A percentile compares a stretch with the other conserved stretches of the same genome.
phyloP scores from a whole-genome alignment of 2,329 filamentous ascomycete species.

The Xylariomycetidae sp. region DNA sequence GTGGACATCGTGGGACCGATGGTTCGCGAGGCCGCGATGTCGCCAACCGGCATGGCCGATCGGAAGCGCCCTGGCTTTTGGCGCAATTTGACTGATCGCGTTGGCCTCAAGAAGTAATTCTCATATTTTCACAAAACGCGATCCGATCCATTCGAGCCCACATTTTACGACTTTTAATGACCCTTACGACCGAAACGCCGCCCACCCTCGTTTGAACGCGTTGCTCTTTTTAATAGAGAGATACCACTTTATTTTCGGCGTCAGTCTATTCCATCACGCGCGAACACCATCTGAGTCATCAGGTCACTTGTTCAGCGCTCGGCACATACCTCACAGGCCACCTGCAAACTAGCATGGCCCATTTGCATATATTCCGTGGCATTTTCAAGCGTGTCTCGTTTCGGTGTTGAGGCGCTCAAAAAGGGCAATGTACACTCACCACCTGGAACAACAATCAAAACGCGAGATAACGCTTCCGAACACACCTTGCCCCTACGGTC shows the following conservation, averaged over 20 bases:
- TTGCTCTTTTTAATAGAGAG: slow-evolving; percentile 22
- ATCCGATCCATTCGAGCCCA: too few species aligned
- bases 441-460: too few species aligned
- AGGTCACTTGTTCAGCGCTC: too few species aligned
- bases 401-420: too few species aligned
- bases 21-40: slow-evolving; percentile 56
- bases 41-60: slow-evolving; percentile 17
- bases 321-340: too few species aligned
- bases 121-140: slow-evolving; percentile 1
- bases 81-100: slow-evolving; percentile 26
- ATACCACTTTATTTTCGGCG: slow-evolving; percentile 22
- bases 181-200: slow-evolving; percentile 19
- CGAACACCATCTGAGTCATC: too few species aligned
- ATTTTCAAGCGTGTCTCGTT: too few species aligned
- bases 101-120: slow-evolving; percentile 21
- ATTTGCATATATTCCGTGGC: too few species aligned
- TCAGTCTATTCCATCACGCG: not conserved
- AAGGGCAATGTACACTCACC: too few species aligned
- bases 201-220: slow-evolving; percentile 14
- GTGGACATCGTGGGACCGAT: slow-evolving; percentile 93
- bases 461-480: too few species aligned
- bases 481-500: too few species aligned
- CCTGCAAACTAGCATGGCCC: too few species aligned
- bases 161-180: slow-evolving; percentile 14
- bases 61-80: slow-evolving; percentile 25